Conservation (phyloP, 176 grass and related monocot genomes). For the Typha latifolia region DNA sequence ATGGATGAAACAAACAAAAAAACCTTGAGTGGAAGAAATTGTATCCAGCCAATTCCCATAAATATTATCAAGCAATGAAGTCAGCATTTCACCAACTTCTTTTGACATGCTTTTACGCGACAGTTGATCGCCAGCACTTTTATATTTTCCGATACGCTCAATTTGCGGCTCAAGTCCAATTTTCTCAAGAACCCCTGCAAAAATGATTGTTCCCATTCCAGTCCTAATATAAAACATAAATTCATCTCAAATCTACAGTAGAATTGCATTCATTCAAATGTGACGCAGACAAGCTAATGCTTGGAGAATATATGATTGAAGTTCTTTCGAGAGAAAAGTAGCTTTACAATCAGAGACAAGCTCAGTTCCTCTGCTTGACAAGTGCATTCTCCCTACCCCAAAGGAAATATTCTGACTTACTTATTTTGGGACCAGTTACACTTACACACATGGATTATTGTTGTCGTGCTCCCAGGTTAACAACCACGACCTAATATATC, state of each 20-base stretch:
- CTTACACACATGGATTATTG: too few species aligned
- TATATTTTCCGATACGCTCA: slow-evolving; percentile 81
- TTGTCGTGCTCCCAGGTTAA: too few species aligned
- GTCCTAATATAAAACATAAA: slow-evolving; percentile 14
- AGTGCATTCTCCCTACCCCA: too few species aligned
- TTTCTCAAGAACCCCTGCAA: slow-evolving; percentile 79
- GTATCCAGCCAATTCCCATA: slow-evolving; percentile 95
- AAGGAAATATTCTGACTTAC: too few species aligned
- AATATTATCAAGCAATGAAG: slow-evolving; percentile 63
- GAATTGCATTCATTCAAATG: too few species aligned
- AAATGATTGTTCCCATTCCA: slow-evolving; percentile 6
- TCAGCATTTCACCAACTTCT: slow-evolving; percentile 90
- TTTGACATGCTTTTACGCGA: slow-evolving; percentile 67
- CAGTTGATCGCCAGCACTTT: slow-evolving; percentile 80
- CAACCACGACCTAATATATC: too few species aligned
- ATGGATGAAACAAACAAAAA: slow-evolving; percentile 3
- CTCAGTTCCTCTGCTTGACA: too few species aligned
- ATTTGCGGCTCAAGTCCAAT: slow-evolving; percentile 77
- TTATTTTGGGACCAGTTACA: too few species aligned
- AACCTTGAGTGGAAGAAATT: slow-evolving; percentile 73
- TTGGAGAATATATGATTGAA: too few species aligned
- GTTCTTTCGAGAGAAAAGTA: too few species aligned
- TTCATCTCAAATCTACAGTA: slow-evolving; percentile 6
- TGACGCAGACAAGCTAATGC: too few species aligned
- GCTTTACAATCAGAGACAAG: too few species aligned